Evolutionary conservation across 1,139 yeast species (phyloP), one percentile per base, ranked within the genome.

Genomic region (Nakaseomyces bracarensis): DNA sequence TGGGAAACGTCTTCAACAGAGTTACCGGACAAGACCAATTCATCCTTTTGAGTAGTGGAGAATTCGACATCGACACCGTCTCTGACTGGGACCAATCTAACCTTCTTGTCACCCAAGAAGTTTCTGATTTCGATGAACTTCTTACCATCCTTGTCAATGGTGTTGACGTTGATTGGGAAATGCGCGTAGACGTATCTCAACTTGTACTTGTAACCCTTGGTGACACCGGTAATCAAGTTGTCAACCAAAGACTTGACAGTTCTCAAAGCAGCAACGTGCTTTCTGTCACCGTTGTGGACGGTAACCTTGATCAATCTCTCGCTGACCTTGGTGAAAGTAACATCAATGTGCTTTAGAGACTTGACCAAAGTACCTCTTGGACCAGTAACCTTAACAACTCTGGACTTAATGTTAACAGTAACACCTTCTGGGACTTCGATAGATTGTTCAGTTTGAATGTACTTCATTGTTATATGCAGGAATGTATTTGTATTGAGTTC

Each of bases 161-260:
- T 69, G 79, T 89, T 91, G 61, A 91, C 96, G 74, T 93, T 91
- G 75, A 93, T 93, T 70, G 98, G 99, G 95, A 91, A 91, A 85
- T 93, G 98, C 82, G 98, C 99, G 70, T 91, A 93, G 59, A 91
- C 98, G 72, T 87, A 89, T 79, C 97, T 86, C 96, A 91, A 82
- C 87, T 91, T 91, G 94, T 91, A 91, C 75, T 83, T 81, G 95
- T 75, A 91, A 72, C 98, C 97, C 78, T 82, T 82, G 71, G 98
- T 91, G 67, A 91, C 98, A 83, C 99, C 98, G 58, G 85, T 85
- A 75, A 91, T 73, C 80, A 91, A 72, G 86, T 93, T 91, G 67
- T 86, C 69, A 64, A 91, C 77, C 68, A 91, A 76, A 59, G 97
- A 85, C 77, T 87, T 87, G 72, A 91, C 97, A 54, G 98, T 91